Conservation (phyloP, 2,329 filamentous ascomycete species). For the Pseudogymnoascus pannorum region DNA sequence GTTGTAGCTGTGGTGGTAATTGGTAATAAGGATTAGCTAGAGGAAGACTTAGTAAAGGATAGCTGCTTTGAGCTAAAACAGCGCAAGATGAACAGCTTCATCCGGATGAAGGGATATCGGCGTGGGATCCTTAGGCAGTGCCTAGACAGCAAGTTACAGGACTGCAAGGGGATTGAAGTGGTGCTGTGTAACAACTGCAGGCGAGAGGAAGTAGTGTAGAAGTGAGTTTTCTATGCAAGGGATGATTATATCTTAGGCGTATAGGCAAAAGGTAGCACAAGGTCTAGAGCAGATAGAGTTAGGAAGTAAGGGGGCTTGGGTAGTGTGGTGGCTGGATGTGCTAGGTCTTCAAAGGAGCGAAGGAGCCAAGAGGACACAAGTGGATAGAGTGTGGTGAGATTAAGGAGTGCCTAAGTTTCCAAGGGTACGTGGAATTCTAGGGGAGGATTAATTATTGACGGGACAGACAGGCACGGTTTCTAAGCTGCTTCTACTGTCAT, state of each 20-base stretch:
- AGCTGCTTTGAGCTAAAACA: neutral
- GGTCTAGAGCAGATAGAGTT: neutral
- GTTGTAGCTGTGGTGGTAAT: neutral
- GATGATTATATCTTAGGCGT: slow-evolving; percentile 3
- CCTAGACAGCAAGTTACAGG: neutral
- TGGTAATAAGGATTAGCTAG: slow-evolving; percentile 1
- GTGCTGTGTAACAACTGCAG: slow-evolving; percentile 4
- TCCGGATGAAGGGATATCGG: neutral
- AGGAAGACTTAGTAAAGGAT: neutral
- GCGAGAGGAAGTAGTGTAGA: neutral
- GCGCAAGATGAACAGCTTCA: neutral
- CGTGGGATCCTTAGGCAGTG: neutral
- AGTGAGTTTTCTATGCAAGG: neutral
- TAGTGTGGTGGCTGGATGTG: neutral
- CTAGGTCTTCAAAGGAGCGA: neutral
- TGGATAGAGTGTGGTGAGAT: neutral
- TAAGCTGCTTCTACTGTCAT: neutral
- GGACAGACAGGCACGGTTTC: neutral
- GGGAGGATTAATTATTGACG: neutral
- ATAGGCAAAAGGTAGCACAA: neutral
- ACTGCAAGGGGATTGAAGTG: neutral
- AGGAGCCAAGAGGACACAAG: neutral
- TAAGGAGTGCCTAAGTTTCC: neutral
- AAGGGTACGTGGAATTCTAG: neutral
- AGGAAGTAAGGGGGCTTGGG: neutral